Evolutionary conservation across 768 basidiomycete genomes (phyloP), one percentile per base, ranked within the genome.

Genomic region (Lyophyllum shimeji): DNA sequence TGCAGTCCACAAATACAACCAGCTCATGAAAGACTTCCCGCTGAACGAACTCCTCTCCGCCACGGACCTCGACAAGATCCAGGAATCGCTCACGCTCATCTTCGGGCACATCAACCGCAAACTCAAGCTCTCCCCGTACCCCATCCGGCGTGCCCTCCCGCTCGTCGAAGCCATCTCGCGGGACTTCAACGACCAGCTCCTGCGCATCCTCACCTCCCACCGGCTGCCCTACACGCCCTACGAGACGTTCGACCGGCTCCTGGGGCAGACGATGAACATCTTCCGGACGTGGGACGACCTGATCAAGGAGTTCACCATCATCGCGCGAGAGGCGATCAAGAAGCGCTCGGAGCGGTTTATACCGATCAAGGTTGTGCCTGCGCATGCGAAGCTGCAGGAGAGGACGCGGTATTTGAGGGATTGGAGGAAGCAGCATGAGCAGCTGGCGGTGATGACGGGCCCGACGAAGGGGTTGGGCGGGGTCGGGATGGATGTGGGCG

Each of bases 1-100:
- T n/a, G n/a, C 61, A 93, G 96, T 98, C 11, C 94, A 95, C 78
- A 98, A 97, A 71, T 96, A 98, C 77, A 98, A 99, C 66, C 88
- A 92, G 59, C 80, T 98, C 54, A 98, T 99, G 97, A 97, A 96
- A 73, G 97, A 99, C 67, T 98, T 98, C 64, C 97, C 97, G 0
- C 79, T 99, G 25, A 97, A 99, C 68, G 96, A 98, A 67, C 85
- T 98, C 18, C 82, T 99, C 24, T 93, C 95, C 8, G 94, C 97
- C 0, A 97, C 97, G 2, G 97, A 98, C 70, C 83, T 98, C 1
- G 90, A 91, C 69, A 97, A 95, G 76, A 88, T 98, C 34, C 89
- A 96, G 67, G 94, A 97, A 70, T 86, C 92, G 3, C 77, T 98
- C 12, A 73, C 82, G 0, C 81, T 89, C 56, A 96, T 98, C 67